A percentile compares a stretch with the other conserved stretches of the same genome.
Evolutionary conservation across 2,329 filamentous ascomycete genomes (phyloP).

Genomic region (Fusarium neocosmosporiellum): DNA sequence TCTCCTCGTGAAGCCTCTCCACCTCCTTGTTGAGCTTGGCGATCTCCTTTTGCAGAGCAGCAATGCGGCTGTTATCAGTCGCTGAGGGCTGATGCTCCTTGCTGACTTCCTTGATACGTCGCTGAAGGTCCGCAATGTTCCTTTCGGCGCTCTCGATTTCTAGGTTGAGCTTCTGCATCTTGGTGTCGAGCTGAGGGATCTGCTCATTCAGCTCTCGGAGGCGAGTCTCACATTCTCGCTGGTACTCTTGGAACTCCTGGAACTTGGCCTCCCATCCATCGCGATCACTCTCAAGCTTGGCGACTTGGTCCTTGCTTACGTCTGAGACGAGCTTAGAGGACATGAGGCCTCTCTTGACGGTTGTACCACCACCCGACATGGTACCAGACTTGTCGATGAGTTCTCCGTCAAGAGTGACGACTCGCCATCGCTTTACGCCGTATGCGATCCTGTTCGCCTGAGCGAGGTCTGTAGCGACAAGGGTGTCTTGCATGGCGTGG

Average conservation of each 20-base stretch:
- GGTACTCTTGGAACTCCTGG: constrained; percentile 84
- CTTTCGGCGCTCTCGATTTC: constrained; percentile 89
- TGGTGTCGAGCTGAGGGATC: constrained; percentile 87
- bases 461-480: constrained; percentile 92
- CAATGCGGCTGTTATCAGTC: constrained; percentile 79
- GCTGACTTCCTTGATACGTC: constrained; percentile 85
- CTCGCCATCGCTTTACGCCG: constrained; percentile 91
- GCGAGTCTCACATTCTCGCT: constrained; percentile 80
- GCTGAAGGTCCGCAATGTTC: constrained; percentile 85
- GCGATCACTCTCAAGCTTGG: constrained; percentile 86
- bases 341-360: constrained; percentile 93
- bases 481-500: constrained; percentile 92
- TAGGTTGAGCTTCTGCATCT: constrained; percentile 88
- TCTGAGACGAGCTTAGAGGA: constrained; percentile 94
- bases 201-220: constrained; percentile 79
- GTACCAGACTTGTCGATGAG: constrained; percentile 98
- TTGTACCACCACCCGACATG: constrained; percentile 96
- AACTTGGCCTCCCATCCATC: constrained; percentile 87
- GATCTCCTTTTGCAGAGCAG: constrained; percentile 81
- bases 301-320: constrained; percentile 87
- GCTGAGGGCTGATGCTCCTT: constrained; percentile 85
- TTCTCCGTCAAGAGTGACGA: constrained; percentile 94
- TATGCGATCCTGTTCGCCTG: constrained; percentile 98
- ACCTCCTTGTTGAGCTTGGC: constrained; percentile 80
- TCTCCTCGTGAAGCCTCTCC: constrained; percentile 83